Base-by-base conservation (phyloP, 2,329 filamentous ascomycete genomes). In the Phialemonium atrogriseum region DNA sequence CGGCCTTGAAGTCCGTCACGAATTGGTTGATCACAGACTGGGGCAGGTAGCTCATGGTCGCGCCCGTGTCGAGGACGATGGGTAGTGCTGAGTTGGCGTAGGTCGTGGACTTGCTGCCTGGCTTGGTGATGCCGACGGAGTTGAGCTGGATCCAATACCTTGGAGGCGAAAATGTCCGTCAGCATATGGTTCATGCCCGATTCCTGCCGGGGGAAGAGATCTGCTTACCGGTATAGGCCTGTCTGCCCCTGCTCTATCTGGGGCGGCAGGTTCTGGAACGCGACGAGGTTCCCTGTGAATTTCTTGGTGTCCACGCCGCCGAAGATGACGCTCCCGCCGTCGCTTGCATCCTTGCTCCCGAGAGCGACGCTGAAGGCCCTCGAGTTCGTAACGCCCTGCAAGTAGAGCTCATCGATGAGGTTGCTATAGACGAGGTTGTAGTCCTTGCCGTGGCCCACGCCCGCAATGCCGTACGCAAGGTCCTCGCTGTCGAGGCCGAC, bases 61-160 rank as follows among this genome's bases (percentile, higher is more conserved):
- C 65, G 30, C 70, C 70, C 3, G 64, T 67, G 51, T 75, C 70
- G 32, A 74, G 56, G 24, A 56, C 51, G 3, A 55, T 43, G n/a
- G 51, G 40, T 6, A 47, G 28, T 11, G 31, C 18, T 8, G 47
- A 39, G 10, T 31, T 30, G 7, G 41, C 30, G 8, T 51, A 49
- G 2, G 33, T 41, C 7, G 34, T 40, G 8, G 41, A 32, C 7
- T 37, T 23, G 10, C 40, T 40, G 35, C 44, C 37, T 12, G 40
- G 37, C 11, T 39, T 35, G 2, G 47, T 52, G 19, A 49, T 28
- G 10, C 47, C 48, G 9, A 54, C 32, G 7, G 41, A 44, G 14
- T 45, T 44, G 24, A 54, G 36, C 18, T 43, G 39, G 10, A 67
- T 54, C 21, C 46, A 53, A 43, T 57, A 62, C n/a, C n/a, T n/a